A percentile compares a stretch with the other conserved stretches of the same genome.
These are phyloP conservation scores for Colletotrichum liaoningense DNA, from an alignment of 2,329 filamentous ascomycete genomes.

Conservation along the genomic window DNA sequence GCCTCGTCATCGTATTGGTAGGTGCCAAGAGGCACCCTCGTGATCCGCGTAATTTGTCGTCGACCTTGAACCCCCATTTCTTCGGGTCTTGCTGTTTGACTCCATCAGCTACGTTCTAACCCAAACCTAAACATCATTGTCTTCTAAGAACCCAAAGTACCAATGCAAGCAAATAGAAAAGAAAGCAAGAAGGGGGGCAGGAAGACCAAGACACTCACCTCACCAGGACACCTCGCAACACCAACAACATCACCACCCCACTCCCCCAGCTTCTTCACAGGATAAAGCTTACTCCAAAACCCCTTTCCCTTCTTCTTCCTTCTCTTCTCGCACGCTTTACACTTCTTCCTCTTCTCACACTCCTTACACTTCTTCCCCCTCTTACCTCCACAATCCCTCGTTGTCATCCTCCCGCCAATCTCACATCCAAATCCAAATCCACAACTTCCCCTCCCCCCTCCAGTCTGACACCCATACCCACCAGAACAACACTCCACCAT, in stretches of 20 bases:
- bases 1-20: neutral
- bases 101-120: too few relatives aligned
- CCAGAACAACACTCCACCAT: constrained; percentile 2
- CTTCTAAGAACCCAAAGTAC: too few relatives aligned
- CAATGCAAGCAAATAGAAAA: too few relatives aligned
- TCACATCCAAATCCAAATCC: neutral
- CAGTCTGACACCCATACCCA: neutral
- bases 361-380: neutral
- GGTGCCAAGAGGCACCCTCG: neutral
- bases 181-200: too few relatives aligned
- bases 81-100: constrained; percentile 17
- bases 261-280: neutral
- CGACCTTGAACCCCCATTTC: constrained; percentile 15
- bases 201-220: too few relatives aligned
- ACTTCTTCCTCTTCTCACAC: neutral
- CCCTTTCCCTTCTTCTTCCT: neutral
- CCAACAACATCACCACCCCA: constrained; percentile 32
- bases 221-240: constrained; percentile 24
- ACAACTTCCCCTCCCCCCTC: neutral
- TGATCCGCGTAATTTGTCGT: neutral
- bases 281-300: constrained; percentile 2
- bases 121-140: too few relatives aligned
- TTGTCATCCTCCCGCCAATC: neutral
- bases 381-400: neutral
- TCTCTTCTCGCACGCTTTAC: neutral